Evolutionary conservation across 306 rosid genomes (phyloP), one percentile per base, ranked within the genome.

Genomic region (Medicago arabica): DNA sequence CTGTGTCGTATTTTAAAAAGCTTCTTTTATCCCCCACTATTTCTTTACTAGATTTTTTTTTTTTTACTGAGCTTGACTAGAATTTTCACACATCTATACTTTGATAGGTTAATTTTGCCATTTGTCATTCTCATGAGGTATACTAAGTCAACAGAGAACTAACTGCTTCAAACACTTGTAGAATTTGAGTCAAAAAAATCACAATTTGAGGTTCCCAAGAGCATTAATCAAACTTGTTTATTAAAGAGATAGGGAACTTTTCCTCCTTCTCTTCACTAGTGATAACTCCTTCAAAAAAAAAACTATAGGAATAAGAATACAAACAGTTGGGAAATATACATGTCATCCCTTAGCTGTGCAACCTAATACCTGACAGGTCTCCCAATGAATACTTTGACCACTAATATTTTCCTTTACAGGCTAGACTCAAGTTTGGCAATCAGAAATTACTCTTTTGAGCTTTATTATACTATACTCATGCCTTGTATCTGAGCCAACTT

Each of bases 301-400:
- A 70, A 51, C 34, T 69, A 65, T 36, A 36, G 65, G 77, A 49
- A 82, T 28, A 69, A 67, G 66, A 78, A 67, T 50, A 40, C 40
- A 67, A 17, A 41, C 51, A 63, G 18, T 55, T 18, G 61, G 68
- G 53, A 63, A 68, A 78, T 75, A 73, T 75, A 59, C 46, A 67
- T 50, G 28, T 28, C 65, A 76, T 49, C 67, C 74, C 64, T 76
- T 55, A 58, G 21, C 21, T 40, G 40, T 50, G 34, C 49, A 77
- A 21, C 70, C 47, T 67, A 78, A 59, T 67, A 21, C 47, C 53
- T 43, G 25, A 23, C 64, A 15, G 75, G 40, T 58, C 51, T 55
- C 11, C 63, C 62, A 21, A 38, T 13, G 71, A 61, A 64, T 49
- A 69, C 67, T 78, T 76, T 14, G 3, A 46, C 62, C 72, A 49